Evolutionary conservation across 1,284 basidiomycete genomes (phyloP).

Genomic region (Puccinia coronata): DNA sequence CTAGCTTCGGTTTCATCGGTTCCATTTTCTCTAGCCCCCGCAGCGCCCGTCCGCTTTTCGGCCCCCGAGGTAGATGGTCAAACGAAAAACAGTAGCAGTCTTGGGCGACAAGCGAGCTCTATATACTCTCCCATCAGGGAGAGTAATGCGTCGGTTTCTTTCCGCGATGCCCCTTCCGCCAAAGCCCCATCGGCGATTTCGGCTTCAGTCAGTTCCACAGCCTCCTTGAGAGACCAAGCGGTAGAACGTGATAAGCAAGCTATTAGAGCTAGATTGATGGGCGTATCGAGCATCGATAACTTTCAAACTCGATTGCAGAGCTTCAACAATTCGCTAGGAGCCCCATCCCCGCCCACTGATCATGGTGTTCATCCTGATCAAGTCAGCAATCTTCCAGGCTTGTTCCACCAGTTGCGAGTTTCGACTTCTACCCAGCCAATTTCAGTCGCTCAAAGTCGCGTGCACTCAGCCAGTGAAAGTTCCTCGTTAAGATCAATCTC

Average conservation of each 20-base stretch:
- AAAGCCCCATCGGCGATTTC: conserved; percentile 8
- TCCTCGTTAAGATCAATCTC: conserved; percentile 12
- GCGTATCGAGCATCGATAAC: conserved; percentile 24
- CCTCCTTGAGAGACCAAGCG: neutral
- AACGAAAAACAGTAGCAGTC: neutral
- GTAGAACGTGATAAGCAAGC: conserved; percentile 21
- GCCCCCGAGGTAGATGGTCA: conserved; percentile 21
- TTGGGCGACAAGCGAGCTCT: neutral
- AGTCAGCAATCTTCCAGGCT: conserved; percentile 1
- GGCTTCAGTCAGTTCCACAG: conserved; percentile 6
- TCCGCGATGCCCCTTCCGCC: neutral
- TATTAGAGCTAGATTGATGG: conserved; percentile 30
- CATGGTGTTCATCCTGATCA: neutral
- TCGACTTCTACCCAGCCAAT: conserved; percentile 1
- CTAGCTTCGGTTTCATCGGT: conserved; percentile 40
- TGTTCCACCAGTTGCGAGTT: conserved; percentile 26
- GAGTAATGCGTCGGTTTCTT: neutral
- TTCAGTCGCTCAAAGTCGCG: conserved; percentile 1
- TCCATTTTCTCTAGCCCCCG: conserved; percentile 41
- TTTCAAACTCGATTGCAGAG: conserved; percentile 10
- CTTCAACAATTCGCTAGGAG: neutral
- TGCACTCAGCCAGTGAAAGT: neutral
- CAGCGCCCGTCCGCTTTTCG: conserved; percentile 18
- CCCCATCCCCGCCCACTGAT: neutral
- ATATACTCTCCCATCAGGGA: neutral